Evolutionary conservation across 495 filamentous ascomycete species (phyloP), one percentile per base, ranked within the genome.

Genomic region (Neurospora sp.): DNA sequence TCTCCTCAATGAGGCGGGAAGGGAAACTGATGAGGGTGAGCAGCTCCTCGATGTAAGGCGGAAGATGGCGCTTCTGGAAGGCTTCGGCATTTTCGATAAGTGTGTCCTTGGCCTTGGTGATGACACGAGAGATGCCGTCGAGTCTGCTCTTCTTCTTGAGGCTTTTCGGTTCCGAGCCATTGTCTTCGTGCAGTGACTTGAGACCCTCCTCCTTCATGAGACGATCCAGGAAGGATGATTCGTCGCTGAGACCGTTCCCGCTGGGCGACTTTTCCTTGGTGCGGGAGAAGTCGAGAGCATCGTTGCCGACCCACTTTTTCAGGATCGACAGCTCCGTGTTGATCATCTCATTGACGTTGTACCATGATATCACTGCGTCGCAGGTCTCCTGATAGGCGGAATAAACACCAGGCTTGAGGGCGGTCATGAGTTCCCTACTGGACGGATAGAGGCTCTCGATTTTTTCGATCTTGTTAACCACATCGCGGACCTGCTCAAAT

Each of bases 341-440:
- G 84, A 99, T 98, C 76, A 98, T 90, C 78, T 94, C 89, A n/a
- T 95, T 98, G 53, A 94, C 97, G 80, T 98, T 98, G 81, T 97
- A 91, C 96, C 96, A 99, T 1, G 96, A 89, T 72, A 97, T 91
- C 71, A 99, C 88, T 39, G 96, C 90, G 74, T 95, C 93, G 76
- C 91, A 94, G 46, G 92, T 94, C 61, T 93, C 89, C 69, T 85
- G 83, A 79, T 93, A 98, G 35, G 90, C 86, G 5, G 87, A 84
- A 8, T 94, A 96, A 10, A 88, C 90, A 27, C 90, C 89, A 53
- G 90, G 84, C 16, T 92, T 90, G 75, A 97, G 89, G 16, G 89
- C 91, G 18, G 78, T 76, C 75, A 91, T 89, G 76, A 99, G 86
- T 37, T 91, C 89, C 44, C 86, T 86, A 74, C 88, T 88, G 5